A percentile compares a stretch with the other conserved stretches of the same genome.
phyloP scores from a whole-genome alignment of 768 basidiomycete genomes.

The Mrakia frigida region DNA sequence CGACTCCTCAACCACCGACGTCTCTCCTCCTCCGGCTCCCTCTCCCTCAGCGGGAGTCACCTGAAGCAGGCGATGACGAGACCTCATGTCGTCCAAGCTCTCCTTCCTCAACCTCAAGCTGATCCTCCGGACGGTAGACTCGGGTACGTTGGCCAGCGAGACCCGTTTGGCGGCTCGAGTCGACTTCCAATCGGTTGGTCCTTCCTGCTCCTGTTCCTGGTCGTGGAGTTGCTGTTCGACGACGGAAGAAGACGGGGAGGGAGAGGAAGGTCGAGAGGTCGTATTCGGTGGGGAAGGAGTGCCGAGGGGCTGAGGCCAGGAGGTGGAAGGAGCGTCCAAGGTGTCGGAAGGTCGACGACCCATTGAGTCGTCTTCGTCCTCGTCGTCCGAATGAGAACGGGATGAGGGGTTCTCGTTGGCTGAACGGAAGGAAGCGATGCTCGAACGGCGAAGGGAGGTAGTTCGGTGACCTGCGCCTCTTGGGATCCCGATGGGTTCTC shows the following conservation, averaged over 20 bases:
- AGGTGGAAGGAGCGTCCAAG: background rate
- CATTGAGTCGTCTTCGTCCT: background rate
- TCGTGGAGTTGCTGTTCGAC: background rate
- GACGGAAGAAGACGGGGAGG: background rate
- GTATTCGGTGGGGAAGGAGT: background rate
- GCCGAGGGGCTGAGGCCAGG: background rate
- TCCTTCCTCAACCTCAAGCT: constrained; percentile 11
- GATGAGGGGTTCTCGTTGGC: constrained; percentile 13
- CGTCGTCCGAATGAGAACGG: background rate
- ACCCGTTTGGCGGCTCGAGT: constrained; percentile 25
- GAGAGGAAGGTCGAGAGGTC: background rate
- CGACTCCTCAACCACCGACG: background rate
- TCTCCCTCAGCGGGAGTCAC: background rate
- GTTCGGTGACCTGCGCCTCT: background rate
- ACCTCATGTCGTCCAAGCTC: background rate
- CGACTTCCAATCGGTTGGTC: constrained; percentile 14
- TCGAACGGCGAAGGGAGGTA: constrained; percentile 1
- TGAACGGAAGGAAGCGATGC: constrained; percentile 17
- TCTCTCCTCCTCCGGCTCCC: background rate
- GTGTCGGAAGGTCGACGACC: background rate
- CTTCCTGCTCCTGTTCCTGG: background rate
- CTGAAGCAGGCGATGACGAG: background rate
- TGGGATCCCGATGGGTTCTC: background rate
- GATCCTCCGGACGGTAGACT: constrained; percentile 25
- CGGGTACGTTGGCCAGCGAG: constrained; percentile 20